Percentiles rank a stretch among this genome's conserved stretches.
phyloP scores from a whole-genome alignment of 2,329 filamentous ascomycete species.

The Neonectria faginata region DNA sequence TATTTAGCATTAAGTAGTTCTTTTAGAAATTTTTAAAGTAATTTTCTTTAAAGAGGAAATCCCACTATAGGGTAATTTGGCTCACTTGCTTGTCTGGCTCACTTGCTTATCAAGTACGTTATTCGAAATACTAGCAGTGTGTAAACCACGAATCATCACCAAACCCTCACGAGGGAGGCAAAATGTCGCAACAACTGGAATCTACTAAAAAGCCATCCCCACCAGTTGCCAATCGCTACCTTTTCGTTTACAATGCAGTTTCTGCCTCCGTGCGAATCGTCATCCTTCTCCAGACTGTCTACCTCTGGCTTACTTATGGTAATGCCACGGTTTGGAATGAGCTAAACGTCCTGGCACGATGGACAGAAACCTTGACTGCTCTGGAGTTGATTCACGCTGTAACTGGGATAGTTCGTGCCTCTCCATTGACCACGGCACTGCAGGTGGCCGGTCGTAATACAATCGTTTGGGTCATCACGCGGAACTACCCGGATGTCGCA shows the following conservation, averaged over 20 bases:
- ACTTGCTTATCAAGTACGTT: no score
- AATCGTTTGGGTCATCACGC: conserved; percentile 41
- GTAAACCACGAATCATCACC: no score
- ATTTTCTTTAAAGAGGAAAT: no score
- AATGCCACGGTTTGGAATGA: conserved; percentile 35
- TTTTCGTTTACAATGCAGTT: conserved; percentile 33
- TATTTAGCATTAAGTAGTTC: no score
- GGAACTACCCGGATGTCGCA: conserved; percentile 38
- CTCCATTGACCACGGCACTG: conserved; percentile 34
- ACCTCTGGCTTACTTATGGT: conserved; percentile 26
- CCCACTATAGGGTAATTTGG: no score
- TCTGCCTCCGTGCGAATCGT: conserved; percentile 26
- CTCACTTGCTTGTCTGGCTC: no score
- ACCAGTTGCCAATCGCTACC: conserved; percentile 8
- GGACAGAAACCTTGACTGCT: conserved; percentile 32
- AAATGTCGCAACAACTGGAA: no score
- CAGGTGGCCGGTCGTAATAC: conserved; percentile 41
- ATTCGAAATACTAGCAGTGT: no score
- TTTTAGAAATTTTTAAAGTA: no score
- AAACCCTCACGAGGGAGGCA: no score
- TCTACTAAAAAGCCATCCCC: no score
- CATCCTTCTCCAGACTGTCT: conserved; percentile 24
- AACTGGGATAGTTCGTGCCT: conserved; percentile 33
- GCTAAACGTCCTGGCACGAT: conserved; percentile 33
- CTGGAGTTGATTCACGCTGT: conserved; percentile 34